Conservation (phyloP, 176 grass and related monocot genomes). For the Carex kokanica region DNA sequence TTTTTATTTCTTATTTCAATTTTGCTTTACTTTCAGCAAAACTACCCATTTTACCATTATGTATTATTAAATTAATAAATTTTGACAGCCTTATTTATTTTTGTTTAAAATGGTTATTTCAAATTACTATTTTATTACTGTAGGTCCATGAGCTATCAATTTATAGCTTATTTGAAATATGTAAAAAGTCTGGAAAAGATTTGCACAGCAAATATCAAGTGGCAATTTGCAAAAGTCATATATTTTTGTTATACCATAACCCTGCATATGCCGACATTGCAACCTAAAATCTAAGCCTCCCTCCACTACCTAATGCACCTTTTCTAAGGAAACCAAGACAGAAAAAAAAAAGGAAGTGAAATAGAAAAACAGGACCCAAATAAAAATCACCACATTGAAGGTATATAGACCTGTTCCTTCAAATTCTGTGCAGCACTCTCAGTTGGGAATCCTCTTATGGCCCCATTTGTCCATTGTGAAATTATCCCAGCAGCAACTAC, state of each 20-base stretch:
- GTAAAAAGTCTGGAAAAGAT: neutral
- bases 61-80: neutral
- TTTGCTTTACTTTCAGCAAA: too few species aligned
- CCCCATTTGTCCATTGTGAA: constrained; percentile 88
- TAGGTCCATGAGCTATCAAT: neutral
- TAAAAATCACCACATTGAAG: constrained; percentile 78
- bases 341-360: neutral
- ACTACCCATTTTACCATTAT: neutral
- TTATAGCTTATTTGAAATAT: neutral
- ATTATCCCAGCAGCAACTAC: constrained; percentile 83
- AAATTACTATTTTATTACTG: neutral
- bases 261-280: constrained; percentile 12
- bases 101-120: neutral
- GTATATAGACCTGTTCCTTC: constrained; percentile 95
- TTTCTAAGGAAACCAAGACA: neutral
- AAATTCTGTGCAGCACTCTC: constrained; percentile 85
- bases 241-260: neutral
- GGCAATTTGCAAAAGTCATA: neutral
- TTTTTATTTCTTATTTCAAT: too few species aligned
- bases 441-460: constrained; percentile 74
- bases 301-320: neutral
- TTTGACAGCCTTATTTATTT: neutral
- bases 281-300: neutral
- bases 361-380: neutral
- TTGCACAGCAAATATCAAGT: neutral